These are phyloP conservation scores for Wickerhamomyces hampshirensis DNA, from an alignment of 805 yeast genomes.

Conservation along the genomic window DNA sequence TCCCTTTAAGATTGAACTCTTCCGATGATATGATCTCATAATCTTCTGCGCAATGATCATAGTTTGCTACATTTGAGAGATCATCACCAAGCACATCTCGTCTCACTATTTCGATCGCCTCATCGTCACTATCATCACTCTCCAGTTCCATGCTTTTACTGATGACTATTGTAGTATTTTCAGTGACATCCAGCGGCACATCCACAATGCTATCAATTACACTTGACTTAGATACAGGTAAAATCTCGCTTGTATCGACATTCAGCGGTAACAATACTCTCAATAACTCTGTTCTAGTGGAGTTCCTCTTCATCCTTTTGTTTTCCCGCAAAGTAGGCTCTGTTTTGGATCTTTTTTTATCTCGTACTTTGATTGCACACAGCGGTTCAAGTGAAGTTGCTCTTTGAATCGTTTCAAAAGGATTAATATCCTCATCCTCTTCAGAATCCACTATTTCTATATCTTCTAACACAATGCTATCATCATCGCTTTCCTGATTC, in stretches of 20 bases:
- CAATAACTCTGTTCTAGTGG: constrained; percentile 1
- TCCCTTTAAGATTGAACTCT: too few relatives aligned
- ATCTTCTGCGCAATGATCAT: too few relatives aligned
- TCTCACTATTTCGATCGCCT: too few relatives aligned
- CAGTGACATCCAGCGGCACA: background rate
- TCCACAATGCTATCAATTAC: background rate
- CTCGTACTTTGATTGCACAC: background rate
- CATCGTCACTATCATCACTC: background rate
- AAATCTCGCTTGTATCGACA: constrained; percentile 1
- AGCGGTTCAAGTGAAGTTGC: background rate
- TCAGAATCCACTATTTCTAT: constrained; percentile 19
- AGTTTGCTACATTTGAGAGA: too few relatives aligned
- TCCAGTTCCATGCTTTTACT: too few relatives aligned
- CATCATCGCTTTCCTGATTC: constrained; percentile 2
- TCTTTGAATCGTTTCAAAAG: constrained; percentile 8
- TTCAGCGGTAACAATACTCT: constrained; percentile 9
- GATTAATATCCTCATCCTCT: constrained; percentile 16
- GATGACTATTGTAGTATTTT: background rate
- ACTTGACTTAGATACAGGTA: background rate
- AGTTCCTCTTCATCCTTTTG: background rate
- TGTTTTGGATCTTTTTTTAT: constrained; percentile 5
- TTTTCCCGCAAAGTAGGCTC: constrained; percentile 3
- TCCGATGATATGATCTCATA: too few relatives aligned
- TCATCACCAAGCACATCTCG: too few relatives aligned
- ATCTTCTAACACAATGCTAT: constrained; percentile 6